Evolutionary conservation across 495 filamentous ascomycete genomes (phyloP), one percentile per base, ranked within the genome.

Genomic region (Neurospora intermedia): DNA sequence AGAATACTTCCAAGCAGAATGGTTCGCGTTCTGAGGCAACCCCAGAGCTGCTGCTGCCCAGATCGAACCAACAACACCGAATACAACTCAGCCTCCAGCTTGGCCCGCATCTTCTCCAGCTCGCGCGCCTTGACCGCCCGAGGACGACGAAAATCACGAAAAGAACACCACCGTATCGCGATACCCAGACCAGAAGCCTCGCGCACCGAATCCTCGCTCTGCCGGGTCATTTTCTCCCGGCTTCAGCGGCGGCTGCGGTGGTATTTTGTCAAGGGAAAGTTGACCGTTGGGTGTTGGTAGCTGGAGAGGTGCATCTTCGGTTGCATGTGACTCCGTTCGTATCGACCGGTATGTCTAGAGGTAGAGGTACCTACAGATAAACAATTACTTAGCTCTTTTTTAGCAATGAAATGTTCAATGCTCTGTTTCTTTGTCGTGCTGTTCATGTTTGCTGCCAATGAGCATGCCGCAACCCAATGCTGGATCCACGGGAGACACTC

Each of bases 191-290:
- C 27, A 31, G 54, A 35, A 35, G 15, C 20, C 10, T 11, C 13
- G 20, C 75, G 74, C 73, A 73, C 31, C 73, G 77, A 81, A 20
- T 76, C 80, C 3, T 42, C 45, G 69, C 83, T 69, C 83, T 81
- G 27, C 83, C 79, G 9, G 77, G 78, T 73, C 82, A 78, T 78
- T 78, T 75, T 71, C 82, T 66, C 48, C 66, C 74, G 43, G 3
- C 43, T 46, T 18, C 2, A 4, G 43, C 43, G 18, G 18, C 8
- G 43, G 18, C 18, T n/a, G 18, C 18, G 7, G 43, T 8, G 16
- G 43, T 10, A n/a, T 8, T 20, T 46, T 20, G 43, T 46, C 18
- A 46, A 46, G 18, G n/a, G 18, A 18, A 46, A 46, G 43, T 46
- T 20, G 20, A 9, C 18, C 43, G n/a, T 20, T 18, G 1, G 43